A percentile compares a stretch with the other conserved stretches of the same genome.
Conservation (phyloP, 441 rosid species). For the Euphorbia corollata region DNA sequence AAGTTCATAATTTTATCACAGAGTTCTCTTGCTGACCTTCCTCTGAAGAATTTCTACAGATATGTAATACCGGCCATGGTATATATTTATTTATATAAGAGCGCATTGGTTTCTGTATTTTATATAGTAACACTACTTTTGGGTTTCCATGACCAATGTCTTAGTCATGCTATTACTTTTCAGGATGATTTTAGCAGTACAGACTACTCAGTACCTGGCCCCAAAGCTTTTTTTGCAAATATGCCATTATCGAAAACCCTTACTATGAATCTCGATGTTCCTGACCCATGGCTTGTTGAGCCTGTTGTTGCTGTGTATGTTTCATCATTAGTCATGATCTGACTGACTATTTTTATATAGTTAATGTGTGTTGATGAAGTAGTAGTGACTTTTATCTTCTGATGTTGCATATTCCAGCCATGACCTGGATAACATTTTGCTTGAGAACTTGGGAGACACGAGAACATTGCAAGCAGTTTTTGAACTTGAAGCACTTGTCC, state of each 20-base stretch:
- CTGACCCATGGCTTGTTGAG: constrained; percentile 99
- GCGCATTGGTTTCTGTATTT: neutral
- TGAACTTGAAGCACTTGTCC: constrained; percentile 97
- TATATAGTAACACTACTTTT: constrained; percentile 16
- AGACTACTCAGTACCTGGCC: constrained; percentile 68
- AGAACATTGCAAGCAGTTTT: constrained; percentile 96
- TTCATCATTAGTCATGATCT: constrained; percentile 22
- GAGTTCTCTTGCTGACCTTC: constrained; percentile 99
- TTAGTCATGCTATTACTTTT: constrained; percentile 30
- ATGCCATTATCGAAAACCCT: constrained; percentile 98
- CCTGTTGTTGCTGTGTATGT: constrained; percentile 94
- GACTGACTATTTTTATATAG: neutral
- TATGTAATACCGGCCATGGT: constrained; percentile 86
- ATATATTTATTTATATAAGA: constrained; percentile 13
- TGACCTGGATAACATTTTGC: constrained; percentile 96
- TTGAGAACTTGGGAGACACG: constrained; percentile 94
- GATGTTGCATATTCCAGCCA: constrained; percentile 49
- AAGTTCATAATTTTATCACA: constrained; percentile 34
- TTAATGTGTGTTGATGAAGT: neutral
- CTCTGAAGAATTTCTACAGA: constrained; percentile 97
- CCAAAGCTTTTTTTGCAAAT: constrained; percentile 90
- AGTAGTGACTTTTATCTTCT: constrained; percentile 6
- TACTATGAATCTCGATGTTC: constrained; percentile 99
- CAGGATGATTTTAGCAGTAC: constrained; percentile 94
- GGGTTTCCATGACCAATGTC: constrained; percentile 23